Conservation (phyloP, 805 yeast species). For the Brettanomyces sp. region DNA sequence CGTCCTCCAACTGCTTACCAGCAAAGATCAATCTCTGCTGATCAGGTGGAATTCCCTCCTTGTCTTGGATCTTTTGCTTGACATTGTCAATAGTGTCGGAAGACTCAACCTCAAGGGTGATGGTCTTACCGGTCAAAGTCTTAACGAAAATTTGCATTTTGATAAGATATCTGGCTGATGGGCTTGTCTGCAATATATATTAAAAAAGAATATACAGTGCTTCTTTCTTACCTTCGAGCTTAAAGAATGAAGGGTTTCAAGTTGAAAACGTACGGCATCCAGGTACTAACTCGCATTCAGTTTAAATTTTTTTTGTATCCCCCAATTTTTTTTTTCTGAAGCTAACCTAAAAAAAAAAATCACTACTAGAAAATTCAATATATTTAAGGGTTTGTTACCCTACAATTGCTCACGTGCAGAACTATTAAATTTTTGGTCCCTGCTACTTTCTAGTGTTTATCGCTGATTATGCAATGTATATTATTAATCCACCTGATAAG, state of each 20-base stretch:
- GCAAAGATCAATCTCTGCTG: conserved; percentile 99
- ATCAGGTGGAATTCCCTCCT: conserved; percentile 99
- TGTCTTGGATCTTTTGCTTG: conserved; percentile 94
- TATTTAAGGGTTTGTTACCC: not conserved
- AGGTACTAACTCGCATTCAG: no score
- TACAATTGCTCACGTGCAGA: no score
- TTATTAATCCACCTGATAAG: no score
- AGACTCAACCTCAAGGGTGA: conserved; percentile 93
- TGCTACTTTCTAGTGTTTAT: no score
- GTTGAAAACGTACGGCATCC: no score
- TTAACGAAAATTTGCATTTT: conserved; percentile 47
- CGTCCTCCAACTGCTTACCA: conserved; percentile 99
- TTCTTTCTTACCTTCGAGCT: conserved; percentile 27
- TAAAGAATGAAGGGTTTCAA: no score
- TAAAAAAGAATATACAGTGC: conserved; percentile 15
- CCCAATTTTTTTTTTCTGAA: not conserved
- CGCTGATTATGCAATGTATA: no score
- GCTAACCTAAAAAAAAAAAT: not conserved
- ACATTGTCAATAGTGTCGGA: conserved; percentile 96
- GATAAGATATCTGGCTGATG: conserved; percentile 29
- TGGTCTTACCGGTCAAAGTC: conserved; percentile 54
- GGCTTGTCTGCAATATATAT: conserved; percentile 26
- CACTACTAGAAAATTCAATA: not conserved
- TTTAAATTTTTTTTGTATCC: no score
- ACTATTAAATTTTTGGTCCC: no score